These are phyloP conservation scores for Arabidopsis hybrid DNA, from an alignment of 441 rosid species.

Conservation along the genomic window DNA sequence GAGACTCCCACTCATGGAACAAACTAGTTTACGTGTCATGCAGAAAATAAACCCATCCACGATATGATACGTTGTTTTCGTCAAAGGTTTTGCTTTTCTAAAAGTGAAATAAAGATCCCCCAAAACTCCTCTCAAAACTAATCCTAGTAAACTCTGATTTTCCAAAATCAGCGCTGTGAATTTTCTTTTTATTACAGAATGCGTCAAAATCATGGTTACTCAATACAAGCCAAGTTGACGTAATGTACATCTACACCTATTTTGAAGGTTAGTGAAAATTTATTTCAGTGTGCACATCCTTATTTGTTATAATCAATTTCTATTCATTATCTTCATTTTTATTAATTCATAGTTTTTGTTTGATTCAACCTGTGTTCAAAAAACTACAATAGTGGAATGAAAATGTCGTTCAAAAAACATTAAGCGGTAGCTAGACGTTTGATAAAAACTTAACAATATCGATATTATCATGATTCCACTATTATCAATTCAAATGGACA, in stretches of 20 bases:
- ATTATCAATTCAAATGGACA: neutral
- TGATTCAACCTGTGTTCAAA: neutral
- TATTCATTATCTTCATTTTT: neutral
- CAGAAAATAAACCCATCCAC: conserved; percentile 32
- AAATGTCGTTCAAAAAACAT: too few relatives aligned
- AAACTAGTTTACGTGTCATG: conserved; percentile 28
- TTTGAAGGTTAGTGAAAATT: neutral
- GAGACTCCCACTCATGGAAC: conserved; percentile 40
- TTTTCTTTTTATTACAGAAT: neutral
- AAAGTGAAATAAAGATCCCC: conserved; percentile 14
- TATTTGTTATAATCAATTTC: neutral
- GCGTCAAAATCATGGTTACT: conserved; percentile 11
- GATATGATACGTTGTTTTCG: conserved; percentile 17
- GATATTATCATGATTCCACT: neutral
- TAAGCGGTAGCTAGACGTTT: too few relatives aligned
- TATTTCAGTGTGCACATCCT: neutral
- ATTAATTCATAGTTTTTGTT: neutral
- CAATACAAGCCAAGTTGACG: conserved; percentile 19
- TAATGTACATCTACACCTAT: conserved; percentile 6
- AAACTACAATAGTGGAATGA: too few relatives aligned
- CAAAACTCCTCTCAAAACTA: conserved; percentile 4
- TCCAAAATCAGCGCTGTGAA: neutral
- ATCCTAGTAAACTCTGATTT: conserved; percentile 9
- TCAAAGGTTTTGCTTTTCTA: conserved; percentile 29
- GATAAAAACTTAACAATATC: neutral